These are phyloP conservation scores for Trichosporon faecale DNA, from an alignment of 1,284 basidiomycete genomes.

Conservation along the genomic window DNA sequence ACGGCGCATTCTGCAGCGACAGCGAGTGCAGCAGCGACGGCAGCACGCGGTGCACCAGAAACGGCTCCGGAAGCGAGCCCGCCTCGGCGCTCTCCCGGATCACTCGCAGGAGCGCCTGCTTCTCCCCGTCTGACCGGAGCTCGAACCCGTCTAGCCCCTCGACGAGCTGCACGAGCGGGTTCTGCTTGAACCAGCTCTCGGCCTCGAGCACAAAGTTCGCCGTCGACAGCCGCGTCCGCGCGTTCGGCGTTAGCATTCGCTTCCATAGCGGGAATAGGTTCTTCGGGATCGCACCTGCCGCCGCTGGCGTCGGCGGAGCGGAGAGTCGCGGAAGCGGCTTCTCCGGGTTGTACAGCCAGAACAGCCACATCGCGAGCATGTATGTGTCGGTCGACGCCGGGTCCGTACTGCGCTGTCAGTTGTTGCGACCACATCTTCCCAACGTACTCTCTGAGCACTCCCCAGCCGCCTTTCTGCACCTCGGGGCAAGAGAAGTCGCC, in stretches of 20 bases:
- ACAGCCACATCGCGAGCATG: constrained; percentile 77
- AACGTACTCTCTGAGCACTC: constrained; percentile 71
- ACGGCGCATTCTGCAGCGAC: constrained; percentile 77
- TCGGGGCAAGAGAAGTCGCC: constrained; percentile 70
- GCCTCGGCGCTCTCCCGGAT: constrained; percentile 69
- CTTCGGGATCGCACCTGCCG: constrained; percentile 73
- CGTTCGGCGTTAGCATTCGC: constrained; percentile 81
- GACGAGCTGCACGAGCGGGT: constrained; percentile 81
- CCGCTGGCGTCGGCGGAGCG: constrained; percentile 65
- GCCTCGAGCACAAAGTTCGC: constrained; percentile 77
- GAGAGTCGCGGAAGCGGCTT: constrained; percentile 65
- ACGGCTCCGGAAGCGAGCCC: constrained; percentile 76
- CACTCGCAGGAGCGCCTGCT: constrained; percentile 69
- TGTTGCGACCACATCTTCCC: neutral
- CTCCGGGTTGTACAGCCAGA: constrained; percentile 78
- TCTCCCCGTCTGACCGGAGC: constrained; percentile 77
- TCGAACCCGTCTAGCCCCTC: constrained; percentile 82
- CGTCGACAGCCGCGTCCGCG: constrained; percentile 70
- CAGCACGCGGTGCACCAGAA: constrained; percentile 78
- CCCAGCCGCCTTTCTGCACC: constrained; percentile 86
- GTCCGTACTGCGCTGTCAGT: constrained; percentile 60
- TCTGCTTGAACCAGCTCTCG: constrained; percentile 73
- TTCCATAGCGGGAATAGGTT: constrained; percentile 78
- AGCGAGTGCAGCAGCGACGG: constrained; percentile 81
- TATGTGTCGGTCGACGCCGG: constrained; percentile 76